Conservation (phyloP, 176 grass and related monocot genomes). For the Leersia perrieri region DNA sequence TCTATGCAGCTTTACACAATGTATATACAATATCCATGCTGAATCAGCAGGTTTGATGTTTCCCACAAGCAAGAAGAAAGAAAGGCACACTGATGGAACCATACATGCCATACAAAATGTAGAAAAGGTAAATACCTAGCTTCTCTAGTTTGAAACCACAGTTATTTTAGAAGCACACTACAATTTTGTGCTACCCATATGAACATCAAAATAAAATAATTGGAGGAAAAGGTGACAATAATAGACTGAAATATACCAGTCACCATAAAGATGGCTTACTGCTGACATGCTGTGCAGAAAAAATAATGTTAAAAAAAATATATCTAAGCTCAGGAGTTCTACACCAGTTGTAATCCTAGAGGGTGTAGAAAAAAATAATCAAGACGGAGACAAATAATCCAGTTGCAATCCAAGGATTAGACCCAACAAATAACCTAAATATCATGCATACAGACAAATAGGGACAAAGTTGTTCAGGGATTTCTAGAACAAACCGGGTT, state of each 20-base stretch:
- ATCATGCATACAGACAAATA: not conserved
- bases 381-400: not conserved
- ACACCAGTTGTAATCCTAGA: not conserved
- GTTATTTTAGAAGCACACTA: not conserved
- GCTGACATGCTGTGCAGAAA: not conserved
- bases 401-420: no score
- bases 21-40: not conserved
- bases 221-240: not conserved
- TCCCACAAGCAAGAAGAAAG: not conserved
- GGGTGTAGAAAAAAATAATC: not conserved
- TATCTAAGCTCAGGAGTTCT: not conserved
- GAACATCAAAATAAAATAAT: not conserved
- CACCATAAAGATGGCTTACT: not conserved
- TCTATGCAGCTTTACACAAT: not conserved
- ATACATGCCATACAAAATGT: not conserved
- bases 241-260: not conserved
- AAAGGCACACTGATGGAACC: no score
- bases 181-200: not conserved
- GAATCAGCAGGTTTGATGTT: not conserved
- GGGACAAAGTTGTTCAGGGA: slow-evolving; percentile 14
- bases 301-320: not conserved
- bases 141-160: not conserved
- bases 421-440: slow-evolving; percentile 6
- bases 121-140: not conserved
- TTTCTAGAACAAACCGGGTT: slow-evolving; percentile 48